Base-by-base conservation (phyloP, 2,329 filamentous ascomycete genomes). In the Calonectria hawksworthii region DNA sequence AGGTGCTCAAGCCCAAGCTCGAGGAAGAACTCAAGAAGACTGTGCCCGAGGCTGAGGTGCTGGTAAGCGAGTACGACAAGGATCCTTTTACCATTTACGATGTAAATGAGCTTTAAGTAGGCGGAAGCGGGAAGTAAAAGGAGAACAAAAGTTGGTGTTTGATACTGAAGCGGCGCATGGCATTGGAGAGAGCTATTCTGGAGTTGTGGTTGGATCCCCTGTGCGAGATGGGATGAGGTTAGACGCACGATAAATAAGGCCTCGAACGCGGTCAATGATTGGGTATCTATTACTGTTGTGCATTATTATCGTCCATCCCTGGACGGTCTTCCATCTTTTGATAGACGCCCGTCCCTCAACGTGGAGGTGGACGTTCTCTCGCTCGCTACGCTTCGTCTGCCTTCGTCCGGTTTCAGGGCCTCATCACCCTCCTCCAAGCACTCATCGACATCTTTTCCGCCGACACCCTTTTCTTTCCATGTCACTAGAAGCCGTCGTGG, bases 21-120 rank as follows among this genome's bases (percentile, higher is more conserved):
- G 87, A 92, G 79, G 87, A 87, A 50, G 85, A 88, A 74, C 84
- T 98, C 41, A 86, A 85, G 68, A 85, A 87, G 64, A 89, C 90
- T 77, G 83, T 83, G 51, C 79, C 82, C 2, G 86, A 88, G 28
- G 90, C 93, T 23, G 87, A 91, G 71, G 93, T 99, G 18, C 84
- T 93, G 72, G 91, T 98, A 64, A 98, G 96, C 84, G 89, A 94
- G 83, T 89, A 89, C 54, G 97, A 99, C 85, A 89, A 92, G 74
- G 97, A 99, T 89, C 97, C 97, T 0, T 99, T 96, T 86, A 93
- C 93, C 67, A 94, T 98, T 74, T 89, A 95, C 77, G 88, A 90
- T 75, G 85, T 91, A 44, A 80, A 82, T 21, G 81, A 85, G 69
- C 79, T 89, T 72, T 81, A 83, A 50, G 77, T 61, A 67, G 77